Conservation (phyloP, 768 basidiomycete genomes). For the Paxillus rubicundulus region DNA sequence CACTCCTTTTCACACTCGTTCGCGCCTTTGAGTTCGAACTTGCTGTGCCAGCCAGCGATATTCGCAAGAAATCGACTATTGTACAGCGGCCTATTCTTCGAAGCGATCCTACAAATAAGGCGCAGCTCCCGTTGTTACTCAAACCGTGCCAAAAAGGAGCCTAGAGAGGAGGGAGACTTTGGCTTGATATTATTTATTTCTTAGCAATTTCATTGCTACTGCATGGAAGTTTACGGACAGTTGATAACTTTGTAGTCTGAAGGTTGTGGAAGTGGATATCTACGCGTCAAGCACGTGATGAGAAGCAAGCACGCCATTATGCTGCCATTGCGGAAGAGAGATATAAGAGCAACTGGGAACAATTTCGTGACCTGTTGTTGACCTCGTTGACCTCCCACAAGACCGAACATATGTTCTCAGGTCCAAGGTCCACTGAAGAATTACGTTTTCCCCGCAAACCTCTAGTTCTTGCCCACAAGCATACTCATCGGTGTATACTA, state of each 20-base stretch:
- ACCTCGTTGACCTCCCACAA: neutral
- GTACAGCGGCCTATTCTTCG: conserved; percentile 45
- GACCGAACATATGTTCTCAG: too few relatives aligned
- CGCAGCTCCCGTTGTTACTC: conserved; percentile 43
- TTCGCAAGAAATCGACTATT: conserved; percentile 29
- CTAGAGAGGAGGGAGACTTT: too few relatives aligned
- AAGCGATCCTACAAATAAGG: conserved; percentile 36
- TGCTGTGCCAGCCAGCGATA: conserved; percentile 45
- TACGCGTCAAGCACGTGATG: conserved; percentile 26
- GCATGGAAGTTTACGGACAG: too few relatives aligned
- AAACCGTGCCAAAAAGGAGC: neutral
- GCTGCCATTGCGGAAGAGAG: conserved; percentile 8
- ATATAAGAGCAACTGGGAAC: conserved; percentile 16
- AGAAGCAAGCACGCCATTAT: conserved; percentile 33
- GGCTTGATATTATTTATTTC: too few relatives aligned
- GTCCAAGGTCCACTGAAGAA: too few relatives aligned
- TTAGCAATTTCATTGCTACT: too few relatives aligned
- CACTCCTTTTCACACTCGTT: conserved; percentile 47
- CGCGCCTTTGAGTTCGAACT: conserved; percentile 53
- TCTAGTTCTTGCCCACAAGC: neutral
- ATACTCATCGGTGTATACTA: too few relatives aligned
- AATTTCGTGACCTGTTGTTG: neutral
- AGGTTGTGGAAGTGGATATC: too few relatives aligned
- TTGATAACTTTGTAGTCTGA: too few relatives aligned
- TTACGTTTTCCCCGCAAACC: neutral